phyloP scores from a whole-genome alignment of 441 rosid genomes.

The Bruguiera hainesii region DNA sequence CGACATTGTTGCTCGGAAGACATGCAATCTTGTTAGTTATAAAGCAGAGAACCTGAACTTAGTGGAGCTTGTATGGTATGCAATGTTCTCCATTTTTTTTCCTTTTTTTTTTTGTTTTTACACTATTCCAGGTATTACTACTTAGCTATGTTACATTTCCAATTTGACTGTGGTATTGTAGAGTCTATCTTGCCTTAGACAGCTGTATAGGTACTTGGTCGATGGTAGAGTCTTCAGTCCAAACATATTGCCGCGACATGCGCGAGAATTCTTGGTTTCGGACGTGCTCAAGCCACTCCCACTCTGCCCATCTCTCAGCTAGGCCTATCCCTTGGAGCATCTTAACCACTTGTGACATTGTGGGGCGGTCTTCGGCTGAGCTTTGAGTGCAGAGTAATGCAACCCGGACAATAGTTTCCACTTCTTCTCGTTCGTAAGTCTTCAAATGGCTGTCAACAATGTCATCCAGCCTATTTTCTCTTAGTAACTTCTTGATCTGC shows the following conservation, averaged over 20 bases:
- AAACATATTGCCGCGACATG: constrained; percentile 48
- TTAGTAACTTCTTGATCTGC: constrained; percentile 71
- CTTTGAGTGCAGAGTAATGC: constrained; percentile 82
- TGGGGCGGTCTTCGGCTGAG: constrained; percentile 72
- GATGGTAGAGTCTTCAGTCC: constrained; percentile 66
- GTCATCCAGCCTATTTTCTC: constrained; percentile 72
- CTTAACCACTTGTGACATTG: constrained; percentile 71
- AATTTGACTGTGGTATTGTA: not conserved
- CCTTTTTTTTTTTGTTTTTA: too few species aligned
- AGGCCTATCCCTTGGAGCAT: constrained; percentile 74
- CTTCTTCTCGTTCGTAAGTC: constrained; percentile 54
- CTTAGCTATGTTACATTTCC: too few species aligned
- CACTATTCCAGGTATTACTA: too few species aligned
- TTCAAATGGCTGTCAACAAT: constrained; percentile 64
- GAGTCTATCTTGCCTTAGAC: constrained; percentile 59
- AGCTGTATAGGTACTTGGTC: constrained; percentile 81
- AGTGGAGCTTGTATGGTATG: too few species aligned
- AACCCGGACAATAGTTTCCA: constrained; percentile 66
- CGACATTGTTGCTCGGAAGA: too few species aligned
- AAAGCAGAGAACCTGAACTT: too few species aligned
- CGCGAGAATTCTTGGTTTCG: constrained; percentile 52
- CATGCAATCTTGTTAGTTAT: too few species aligned
- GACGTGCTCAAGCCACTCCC: constrained; percentile 70
- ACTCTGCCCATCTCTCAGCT: constrained; percentile 70
- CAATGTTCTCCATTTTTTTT: too few species aligned